Evolutionary conservation across 441 rosid genomes (phyloP), one percentile per base, ranked within the genome.

Genomic region (Bocquillonia castaneifolia): DNA sequence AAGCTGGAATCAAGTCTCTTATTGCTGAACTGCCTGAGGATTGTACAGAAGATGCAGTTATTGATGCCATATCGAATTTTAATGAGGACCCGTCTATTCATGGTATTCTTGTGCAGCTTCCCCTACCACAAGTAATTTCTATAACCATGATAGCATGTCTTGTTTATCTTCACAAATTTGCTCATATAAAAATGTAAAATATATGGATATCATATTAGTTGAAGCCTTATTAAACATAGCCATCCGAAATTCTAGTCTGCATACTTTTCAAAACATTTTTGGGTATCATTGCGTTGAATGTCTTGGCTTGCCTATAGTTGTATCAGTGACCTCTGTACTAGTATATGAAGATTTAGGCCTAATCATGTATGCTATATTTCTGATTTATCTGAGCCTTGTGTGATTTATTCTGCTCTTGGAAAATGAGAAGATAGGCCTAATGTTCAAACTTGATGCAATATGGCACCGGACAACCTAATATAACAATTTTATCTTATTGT

Each of bases 31-130:
- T 93, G 54, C 88, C 91, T 45, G 78, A 75, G 48, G 63, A 81
- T 75, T 89, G 92, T 66, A 70, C 80, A 3, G 90, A 93, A 77
- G 85, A 72, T 69, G 76, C 79, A 0, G 71, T 89, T 74, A 72
- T 88, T 42, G 57, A 57, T 79, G 78, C 83, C 1, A 59, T 93
- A 72, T 69, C 74, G 14, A 69, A 66, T 23, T 89, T 78, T 71
- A 89, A 89, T 53, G 76, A 80, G 61, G 90, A 91, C 63, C 77
- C 84, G 0, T 82, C 97, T 1, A 70, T 91, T 81, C 94, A 93
- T 48, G 98, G 98, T 59, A 77, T 91, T 80, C 96, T 91, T 40
- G 93, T 91, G 64, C 98, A 93, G 79, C 98, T 93, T 80, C 96
- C 98, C 77, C 74, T 93, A 68, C 97, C 98, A 39, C 85, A 86